A percentile compares a stretch with the other conserved stretches of the same genome.
Conservation (phyloP, 2,329 filamentous ascomycete genomes). For the Proliferodiscus dingleyae region DNA sequence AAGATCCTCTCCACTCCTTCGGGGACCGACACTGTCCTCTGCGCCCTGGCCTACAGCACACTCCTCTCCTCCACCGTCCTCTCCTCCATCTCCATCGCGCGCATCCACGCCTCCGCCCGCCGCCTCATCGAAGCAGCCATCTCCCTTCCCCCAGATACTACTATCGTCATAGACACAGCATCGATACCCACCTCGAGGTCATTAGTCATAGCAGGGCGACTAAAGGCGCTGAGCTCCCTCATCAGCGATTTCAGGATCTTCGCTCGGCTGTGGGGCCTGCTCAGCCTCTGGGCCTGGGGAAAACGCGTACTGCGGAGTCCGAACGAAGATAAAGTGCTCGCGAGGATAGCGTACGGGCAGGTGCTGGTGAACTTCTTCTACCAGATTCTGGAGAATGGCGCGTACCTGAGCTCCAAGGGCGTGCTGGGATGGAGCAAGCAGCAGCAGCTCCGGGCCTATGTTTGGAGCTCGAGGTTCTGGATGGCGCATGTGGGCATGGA, state of each 20-base stretch:
- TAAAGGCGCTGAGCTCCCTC: slow-evolving; percentile 59
- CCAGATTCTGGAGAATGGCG: slow-evolving; percentile 78
- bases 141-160: slow-evolving; percentile 46
- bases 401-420: slow-evolving; percentile 70
- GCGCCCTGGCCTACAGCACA: slow-evolving; percentile 63
- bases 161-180: slow-evolving; percentile 35
- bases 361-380: slow-evolving; percentile 63
- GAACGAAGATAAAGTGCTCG: slow-evolving; percentile 40
- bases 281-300: slow-evolving; percentile 69
- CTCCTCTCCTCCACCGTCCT: slow-evolving; percentile 50
- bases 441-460: slow-evolving; percentile 55
- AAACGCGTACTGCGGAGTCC: slow-evolving; percentile 38
- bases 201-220: slow-evolving; percentile 43
- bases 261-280: slow-evolving; percentile 68
- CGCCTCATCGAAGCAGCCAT: slow-evolving; percentile 49
- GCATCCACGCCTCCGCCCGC: slow-evolving; percentile 49
- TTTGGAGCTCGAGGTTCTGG: slow-evolving; percentile 79
- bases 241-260: slow-evolving; percentile 70
- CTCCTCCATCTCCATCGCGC: slow-evolving; percentile 48
- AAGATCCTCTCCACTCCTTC: slow-evolving; percentile 63
- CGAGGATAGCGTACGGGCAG: slow-evolving; percentile 59
- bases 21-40: slow-evolving; percentile 66
- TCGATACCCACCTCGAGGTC: slow-evolving; percentile 22
- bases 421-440: slow-evolving; percentile 56
- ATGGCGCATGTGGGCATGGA: slow-evolving; percentile 72